Percentiles rank a stretch among this genome's conserved stretches.
phyloP scores from a whole-genome alignment of 305 asterid species.

The Plantago lanceolata region DNA sequence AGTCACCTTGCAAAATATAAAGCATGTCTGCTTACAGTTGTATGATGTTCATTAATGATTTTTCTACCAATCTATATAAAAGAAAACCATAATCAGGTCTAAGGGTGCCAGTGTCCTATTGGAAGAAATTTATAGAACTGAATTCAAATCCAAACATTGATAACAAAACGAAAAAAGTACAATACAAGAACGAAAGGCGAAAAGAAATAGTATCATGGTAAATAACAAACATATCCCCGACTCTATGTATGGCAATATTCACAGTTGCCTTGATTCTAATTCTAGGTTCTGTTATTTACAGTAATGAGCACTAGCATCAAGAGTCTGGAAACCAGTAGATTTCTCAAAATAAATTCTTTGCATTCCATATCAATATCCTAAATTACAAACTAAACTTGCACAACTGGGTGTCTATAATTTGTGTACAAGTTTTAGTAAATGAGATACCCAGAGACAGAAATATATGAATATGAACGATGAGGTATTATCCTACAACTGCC shows the following conservation, averaged over 20 bases:
- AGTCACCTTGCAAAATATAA: conserved; percentile 5
- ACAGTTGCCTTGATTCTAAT: not conserved
- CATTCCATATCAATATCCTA: not conserved
- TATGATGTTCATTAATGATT: not conserved
- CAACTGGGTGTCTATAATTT: not conserved
- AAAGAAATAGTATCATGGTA: not conserved
- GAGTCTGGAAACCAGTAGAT: not conserved
- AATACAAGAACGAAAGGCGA: not conserved
- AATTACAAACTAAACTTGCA: not conserved
- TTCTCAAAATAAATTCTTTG: not conserved
- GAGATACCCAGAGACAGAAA: not conserved
- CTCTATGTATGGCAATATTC: not conserved
- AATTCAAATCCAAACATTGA: no score
- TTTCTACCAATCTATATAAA: not conserved
- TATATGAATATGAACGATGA: not conserved
- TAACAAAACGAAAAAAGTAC: not conserved
- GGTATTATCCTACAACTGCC: not conserved
- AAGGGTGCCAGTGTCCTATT: no score
- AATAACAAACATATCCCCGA: not conserved
- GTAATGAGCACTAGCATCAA: not conserved
- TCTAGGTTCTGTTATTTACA: not conserved
- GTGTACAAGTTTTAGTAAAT: not conserved
- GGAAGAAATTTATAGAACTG: no score
- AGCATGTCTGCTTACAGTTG: conserved; percentile 3
- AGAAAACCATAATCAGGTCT: not conserved